Base-by-base conservation (phyloP, 257 asterid genomes). In the Catharanthus roseus region DNA sequence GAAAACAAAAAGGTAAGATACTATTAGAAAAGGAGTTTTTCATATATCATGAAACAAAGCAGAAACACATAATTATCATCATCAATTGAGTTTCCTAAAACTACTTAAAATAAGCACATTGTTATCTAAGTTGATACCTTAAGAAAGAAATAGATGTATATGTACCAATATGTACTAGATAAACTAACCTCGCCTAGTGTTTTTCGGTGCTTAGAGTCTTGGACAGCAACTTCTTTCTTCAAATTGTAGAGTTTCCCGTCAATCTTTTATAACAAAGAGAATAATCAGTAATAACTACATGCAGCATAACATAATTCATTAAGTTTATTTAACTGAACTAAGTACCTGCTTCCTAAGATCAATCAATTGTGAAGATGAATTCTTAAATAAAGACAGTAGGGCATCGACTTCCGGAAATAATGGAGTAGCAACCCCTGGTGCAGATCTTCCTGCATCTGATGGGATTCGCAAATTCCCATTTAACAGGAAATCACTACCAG, bases 351-450 rank as follows among this genome's bases (percentile, higher is more conserved):
- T 80, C 82, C 96, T 85, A 57, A 95, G 95, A 82, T 89, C 99
- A 85, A 83, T 71, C 83, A 91, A 85, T 86, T 89, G 96, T 73
- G 70, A 75, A 69, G 96, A 87, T 18, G 99, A 95, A 80, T 82
- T 95, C 82, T 84, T 89, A 79, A 91, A 95, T 81, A 89, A 82
- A 77, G 96, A 87, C 73, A 95, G 79, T 47, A 91, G 85, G 72
- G 93, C 79, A 86, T 95, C 95, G 70, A 95, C 96, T 86, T 91
- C 97, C 68, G 99, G 97, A 81, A 95, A 95, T 75, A 76, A 80
- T 34, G 98, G 99, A 71, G 79, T 86, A 36, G 87, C 72, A 63
- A 47, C 64, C 62, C 81, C 91, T 82, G 81, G 96, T 8, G 82
- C 79, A 42, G 78, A 72, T 77, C 85, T 93, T 72, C 87, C 87